Evolutionary conservation across 2,329 filamentous ascomycete species (phyloP).

Genomic region (Fusarium denticulatum): DNA sequence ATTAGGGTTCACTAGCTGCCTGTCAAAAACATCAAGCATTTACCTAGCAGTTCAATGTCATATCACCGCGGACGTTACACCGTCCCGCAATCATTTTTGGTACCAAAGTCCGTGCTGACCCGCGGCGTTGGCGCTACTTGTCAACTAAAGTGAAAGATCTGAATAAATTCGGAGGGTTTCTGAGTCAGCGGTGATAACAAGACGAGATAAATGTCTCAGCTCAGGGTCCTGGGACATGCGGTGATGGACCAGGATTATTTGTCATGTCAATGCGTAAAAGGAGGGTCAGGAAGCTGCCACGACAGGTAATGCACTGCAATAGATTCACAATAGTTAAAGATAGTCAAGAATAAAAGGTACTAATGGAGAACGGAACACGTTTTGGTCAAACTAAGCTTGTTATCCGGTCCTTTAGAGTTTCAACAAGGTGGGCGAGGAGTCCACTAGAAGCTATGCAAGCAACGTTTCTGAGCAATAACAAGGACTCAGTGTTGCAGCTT

Average conservation of each 20-base stretch:
- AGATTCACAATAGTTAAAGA: background rate
- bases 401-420: background rate
- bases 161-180: background rate
- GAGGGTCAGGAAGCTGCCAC: background rate
- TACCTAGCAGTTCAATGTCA: background rate
- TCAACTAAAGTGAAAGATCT: background rate
- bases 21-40: background rate
- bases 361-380: background rate
- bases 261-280: background rate
- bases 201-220: background rate
- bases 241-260: background rate
- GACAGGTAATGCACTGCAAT: background rate
- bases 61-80: background rate
- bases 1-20: background rate
- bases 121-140: slow-evolving; percentile 1
- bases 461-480: background rate
- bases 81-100: background rate
- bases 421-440: background rate
- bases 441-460: background rate
- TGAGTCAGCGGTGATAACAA: background rate
- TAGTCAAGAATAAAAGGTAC: background rate
- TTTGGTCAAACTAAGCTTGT: background rate
- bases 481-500: background rate
- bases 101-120: background rate
- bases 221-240: background rate